Base-by-base conservation (phyloP, 305 asterid species). In the Salvia sclarea region DNA sequence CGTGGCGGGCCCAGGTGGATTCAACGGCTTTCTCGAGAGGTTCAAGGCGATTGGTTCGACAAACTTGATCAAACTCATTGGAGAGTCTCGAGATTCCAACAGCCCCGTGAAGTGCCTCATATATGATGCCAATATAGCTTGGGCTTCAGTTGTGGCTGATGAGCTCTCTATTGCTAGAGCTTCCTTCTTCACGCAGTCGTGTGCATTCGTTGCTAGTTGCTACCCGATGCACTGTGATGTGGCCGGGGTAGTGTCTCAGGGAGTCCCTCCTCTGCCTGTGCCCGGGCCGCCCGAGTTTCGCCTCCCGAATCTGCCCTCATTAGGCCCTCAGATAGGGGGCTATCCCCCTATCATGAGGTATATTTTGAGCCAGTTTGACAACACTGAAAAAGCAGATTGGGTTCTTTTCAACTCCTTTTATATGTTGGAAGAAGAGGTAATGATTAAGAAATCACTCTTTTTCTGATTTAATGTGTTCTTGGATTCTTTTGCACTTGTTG, bases 391-490 rank as follows among this genome's bases (percentile, higher is more conserved):
- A 48, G 89, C 82, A 17, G 82, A 82, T 66, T 86, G 87, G 86
- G 84, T 86, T 75, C 84, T 86, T 50, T 82, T 86, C 80, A 84
- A 84, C 74, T 86, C 89, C 68, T 84, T 84, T 9, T 37, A 76
- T 55, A 37, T 70, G 75, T 65, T 86, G 80, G 85, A 86, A 76
- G 85, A 75, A 30, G 88, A 86, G 83, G 88, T 82, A 72, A 73
- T 49, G 1, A 0, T 12, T 54, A n/a, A 28, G 9, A 57, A 30
- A 3, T 7, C 7, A 40, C 6, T 33, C 35, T 30, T 3, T 33
- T 8, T 33, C 38, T 33, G 4, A 33, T 5, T 33, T 33, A 6
- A 33, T 33, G 8, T 24, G 41, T 28, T 58, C 30, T 35, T 59
- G 50, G 18, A 41, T 61, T 40, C 12, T 21, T 40, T 20, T 22